These are phyloP conservation scores for Diversispora eburnea DNA, from an alignment of 192 early-diverging fungal species.

Conservation along the genomic window DNA sequence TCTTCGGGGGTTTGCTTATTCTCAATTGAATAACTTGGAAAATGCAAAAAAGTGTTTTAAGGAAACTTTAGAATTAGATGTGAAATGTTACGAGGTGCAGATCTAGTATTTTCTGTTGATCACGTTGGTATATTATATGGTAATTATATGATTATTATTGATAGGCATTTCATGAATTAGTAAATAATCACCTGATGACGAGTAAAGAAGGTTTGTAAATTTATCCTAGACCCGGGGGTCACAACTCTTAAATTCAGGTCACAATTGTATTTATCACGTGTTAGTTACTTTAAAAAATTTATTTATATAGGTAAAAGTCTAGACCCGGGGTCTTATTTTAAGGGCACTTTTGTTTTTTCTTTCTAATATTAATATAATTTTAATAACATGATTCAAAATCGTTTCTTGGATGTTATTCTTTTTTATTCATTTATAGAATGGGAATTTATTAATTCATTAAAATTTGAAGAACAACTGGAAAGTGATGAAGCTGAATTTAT, in stretches of 20 bases:
- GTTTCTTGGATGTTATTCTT: not conserved
- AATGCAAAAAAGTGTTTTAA: conserved; percentile 59
- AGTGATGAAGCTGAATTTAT: conserved; percentile 52
- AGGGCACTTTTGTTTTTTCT: no score
- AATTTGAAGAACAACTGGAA: conserved; percentile 47
- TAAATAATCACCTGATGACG: conserved; percentile 58
- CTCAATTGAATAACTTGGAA: conserved; percentile 45
- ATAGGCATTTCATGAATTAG: conserved; percentile 55
- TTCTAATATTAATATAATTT: not conserved
- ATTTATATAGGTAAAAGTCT: no score
- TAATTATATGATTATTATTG: not conserved
- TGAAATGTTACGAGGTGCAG: conserved; percentile 60
- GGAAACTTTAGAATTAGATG: conserved; percentile 58
- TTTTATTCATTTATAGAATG: conserved; percentile 45
- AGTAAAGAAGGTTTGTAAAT: conserved; percentile 49
- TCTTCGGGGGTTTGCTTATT: conserved; percentile 54
- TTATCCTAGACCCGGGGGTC: no score
- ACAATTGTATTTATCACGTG: no score
- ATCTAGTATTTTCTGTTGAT: not conserved
- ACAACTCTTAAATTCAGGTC: not conserved
- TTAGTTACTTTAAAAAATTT: no score
- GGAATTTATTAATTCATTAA: conserved; percentile 48
- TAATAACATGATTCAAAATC: not conserved
- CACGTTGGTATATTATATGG: conserved; percentile 9
- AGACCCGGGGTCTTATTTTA: no score